Percentiles rank a stretch among this genome's conserved stretches.
These are phyloP conservation scores for Coemansia sp. DNA, from an alignment of 192 early-diverging fungal species.

Conservation along the genomic window DNA sequence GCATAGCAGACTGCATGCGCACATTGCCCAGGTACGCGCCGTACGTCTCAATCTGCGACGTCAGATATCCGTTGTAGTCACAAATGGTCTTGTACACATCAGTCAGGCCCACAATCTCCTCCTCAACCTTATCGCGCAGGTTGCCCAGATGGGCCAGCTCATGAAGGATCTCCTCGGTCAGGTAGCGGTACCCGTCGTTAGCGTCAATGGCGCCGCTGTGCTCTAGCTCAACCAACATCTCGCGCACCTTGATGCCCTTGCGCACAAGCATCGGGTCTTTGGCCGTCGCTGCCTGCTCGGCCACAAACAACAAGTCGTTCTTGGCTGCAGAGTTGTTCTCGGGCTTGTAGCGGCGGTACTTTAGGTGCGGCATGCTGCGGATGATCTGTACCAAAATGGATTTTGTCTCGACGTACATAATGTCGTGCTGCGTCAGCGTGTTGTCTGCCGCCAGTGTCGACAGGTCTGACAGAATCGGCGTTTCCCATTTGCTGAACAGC, in stretches of 20 bases:
- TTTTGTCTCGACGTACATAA: constrained; percentile 95
- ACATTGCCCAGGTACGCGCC: constrained; percentile 95
- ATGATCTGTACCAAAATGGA: constrained; percentile 91
- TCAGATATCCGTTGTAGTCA: constrained; percentile 91
- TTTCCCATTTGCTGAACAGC: constrained; percentile 52
- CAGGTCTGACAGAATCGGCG: constrained; percentile 61
- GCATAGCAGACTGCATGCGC: constrained; percentile 62
- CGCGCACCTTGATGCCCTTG: constrained; percentile 93
- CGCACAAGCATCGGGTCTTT: constrained; percentile 85
- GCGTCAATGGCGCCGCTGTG: constrained; percentile 71
- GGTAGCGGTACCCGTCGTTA: constrained; percentile 72
- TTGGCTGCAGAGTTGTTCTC: constrained; percentile 52
- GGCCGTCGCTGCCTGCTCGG: constrained; percentile 83
- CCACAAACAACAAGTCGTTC: constrained; percentile 63
- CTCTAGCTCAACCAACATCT: constrained; percentile 88
- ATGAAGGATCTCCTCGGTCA: constrained; percentile 86
- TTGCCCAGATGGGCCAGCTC: constrained; percentile 91
- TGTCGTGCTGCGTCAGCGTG: constrained; percentile 89
- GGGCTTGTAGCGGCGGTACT: constrained; percentile 47
- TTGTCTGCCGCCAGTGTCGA: constrained; percentile 81
- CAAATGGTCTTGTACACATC: constrained; percentile 89
- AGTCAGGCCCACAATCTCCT: constrained; percentile 75
- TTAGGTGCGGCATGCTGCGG: constrained; percentile 79
- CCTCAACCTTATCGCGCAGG: constrained; percentile 81
- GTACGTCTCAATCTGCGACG: constrained; percentile 88